phyloP scores from a whole-genome alignment of 805 yeast genomes.

The Cyberlindnera lachancei region DNA sequence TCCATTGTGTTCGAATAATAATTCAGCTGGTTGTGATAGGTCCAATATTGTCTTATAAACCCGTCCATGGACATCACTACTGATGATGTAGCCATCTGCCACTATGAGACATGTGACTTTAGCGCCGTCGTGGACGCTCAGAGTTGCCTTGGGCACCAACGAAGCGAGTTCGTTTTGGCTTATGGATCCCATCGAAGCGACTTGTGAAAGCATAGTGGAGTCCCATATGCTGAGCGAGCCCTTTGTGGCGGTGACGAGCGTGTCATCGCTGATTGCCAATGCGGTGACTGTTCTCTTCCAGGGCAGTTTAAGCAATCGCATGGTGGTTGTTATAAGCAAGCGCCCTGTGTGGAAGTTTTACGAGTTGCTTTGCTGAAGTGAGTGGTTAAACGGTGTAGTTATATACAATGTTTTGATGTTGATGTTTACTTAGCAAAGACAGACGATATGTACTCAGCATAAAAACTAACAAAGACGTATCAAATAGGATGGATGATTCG shows the following conservation, averaged over 20 bases:
- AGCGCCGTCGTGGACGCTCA: conserved; percentile 4
- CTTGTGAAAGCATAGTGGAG: conserved; percentile 4
- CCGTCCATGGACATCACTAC: conserved; percentile 12
- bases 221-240: conserved; percentile 17
- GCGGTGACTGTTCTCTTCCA: conserved; percentile 5
- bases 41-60: conserved; percentile 9
- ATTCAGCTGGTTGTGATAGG: conserved; percentile 2
- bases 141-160: conserved; percentile 2
- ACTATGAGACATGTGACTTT: conserved; percentile 8
- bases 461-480: too few species aligned
- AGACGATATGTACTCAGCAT: too few species aligned
- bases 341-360: too few species aligned
- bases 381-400: too few species aligned
- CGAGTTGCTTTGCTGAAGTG: not conserved
- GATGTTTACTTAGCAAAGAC: too few species aligned
- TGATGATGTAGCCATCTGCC: conserved; percentile 1
- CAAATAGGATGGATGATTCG: too few species aligned
- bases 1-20: conserved; percentile 7
- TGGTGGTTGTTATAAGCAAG: too few species aligned
- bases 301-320: conserved; percentile 19
- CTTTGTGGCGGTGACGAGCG: not conserved
- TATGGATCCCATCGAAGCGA: conserved; percentile 8
- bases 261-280: conserved; percentile 2
- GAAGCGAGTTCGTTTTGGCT: conserved; percentile 2
- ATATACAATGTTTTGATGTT: too few species aligned